A percentile compares a stretch with the other conserved stretches of the same genome.
Conservation (phyloP, 1,284 basidiomycete species). For the Peniophora sp. region DNA sequence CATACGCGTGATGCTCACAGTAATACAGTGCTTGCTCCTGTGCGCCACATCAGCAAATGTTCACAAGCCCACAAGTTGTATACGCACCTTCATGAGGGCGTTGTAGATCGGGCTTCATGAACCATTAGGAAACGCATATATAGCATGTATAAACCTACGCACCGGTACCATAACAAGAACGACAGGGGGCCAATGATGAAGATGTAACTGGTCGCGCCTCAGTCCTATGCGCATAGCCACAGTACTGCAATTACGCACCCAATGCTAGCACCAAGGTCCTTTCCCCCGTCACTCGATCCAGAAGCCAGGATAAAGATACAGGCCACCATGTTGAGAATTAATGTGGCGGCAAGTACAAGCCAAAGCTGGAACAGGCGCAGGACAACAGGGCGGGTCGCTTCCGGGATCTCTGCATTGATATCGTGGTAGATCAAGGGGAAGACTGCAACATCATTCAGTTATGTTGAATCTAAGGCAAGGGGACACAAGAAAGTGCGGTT, state of each 20-base stretch:
- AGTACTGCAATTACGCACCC: conserved; percentile 39
- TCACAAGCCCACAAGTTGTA: not conserved
- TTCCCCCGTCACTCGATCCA: conserved; percentile 70
- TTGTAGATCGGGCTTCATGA: conserved; percentile 83
- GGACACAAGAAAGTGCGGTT: not conserved
- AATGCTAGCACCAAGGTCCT: conserved; percentile 75
- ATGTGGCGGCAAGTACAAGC: conserved; percentile 72
- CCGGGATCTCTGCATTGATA: conserved; percentile 84
- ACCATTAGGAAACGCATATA: conserved; percentile 6
- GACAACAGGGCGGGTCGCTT: conserved; percentile 73
- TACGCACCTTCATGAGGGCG: conserved; percentile 84
- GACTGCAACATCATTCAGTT: conserved; percentile 40
- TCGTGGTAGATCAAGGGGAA: conserved; percentile 93
- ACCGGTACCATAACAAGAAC: conserved; percentile 91
- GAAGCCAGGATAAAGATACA: conserved; percentile 82
- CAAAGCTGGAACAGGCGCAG: conserved; percentile 83
- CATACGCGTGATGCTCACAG: conserved; percentile 38
- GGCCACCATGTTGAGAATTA: conserved; percentile 86
- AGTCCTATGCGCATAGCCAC: not conserved
- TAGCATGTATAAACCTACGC: conserved; percentile 15
- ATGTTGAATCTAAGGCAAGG: not conserved
- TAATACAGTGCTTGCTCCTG: conserved; percentile 84
- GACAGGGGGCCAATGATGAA: conserved; percentile 76
- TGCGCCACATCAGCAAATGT: conserved; percentile 4
- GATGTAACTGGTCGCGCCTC: conserved; percentile 54